Percentiles rank a stretch among this genome's conserved stretches.
Conservation (phyloP, 169 alveolate species). For the Plasmodium adleri region DNA sequence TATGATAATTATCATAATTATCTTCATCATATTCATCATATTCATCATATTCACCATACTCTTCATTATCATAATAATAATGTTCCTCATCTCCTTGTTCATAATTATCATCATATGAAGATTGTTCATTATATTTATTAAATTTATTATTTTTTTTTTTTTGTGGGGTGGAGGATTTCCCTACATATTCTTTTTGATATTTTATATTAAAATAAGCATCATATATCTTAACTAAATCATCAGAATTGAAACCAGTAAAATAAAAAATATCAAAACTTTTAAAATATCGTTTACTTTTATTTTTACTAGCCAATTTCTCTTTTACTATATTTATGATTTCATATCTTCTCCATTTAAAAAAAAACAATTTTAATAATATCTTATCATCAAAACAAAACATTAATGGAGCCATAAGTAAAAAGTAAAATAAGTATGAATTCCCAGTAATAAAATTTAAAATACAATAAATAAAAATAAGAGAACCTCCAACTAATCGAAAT, state of each 20-base stretch:
- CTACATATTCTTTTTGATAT: background rate
- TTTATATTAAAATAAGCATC: constrained; percentile 34
- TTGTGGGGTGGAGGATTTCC: background rate
- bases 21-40: too few relatives aligned
- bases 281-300: constrained; percentile 20
- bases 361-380: constrained; percentile 12
- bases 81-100: too few relatives aligned
- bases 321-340: constrained; percentile 36
- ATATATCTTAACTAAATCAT: constrained; percentile 21
- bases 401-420: constrained; percentile 55
- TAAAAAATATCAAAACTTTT: constrained; percentile 42
- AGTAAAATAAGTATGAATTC: constrained; percentile 57
- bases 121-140: too few relatives aligned
- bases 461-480: constrained; percentile 31
- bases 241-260: constrained; percentile 26
- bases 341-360: constrained; percentile 26
- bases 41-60: too few relatives aligned
- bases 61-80: too few relatives aligned
- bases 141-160: background rate
- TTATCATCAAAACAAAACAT: constrained; percentile 71
- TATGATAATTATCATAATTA: too few relatives aligned
- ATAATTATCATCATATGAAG: too few relatives aligned
- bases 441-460: constrained; percentile 28
- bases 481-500: constrained; percentile 45
- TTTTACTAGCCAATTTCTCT: constrained; percentile 9